phyloP scores from a whole-genome alignment of 495 filamentous ascomycete species.

The Jackrogersella multiformis region DNA sequence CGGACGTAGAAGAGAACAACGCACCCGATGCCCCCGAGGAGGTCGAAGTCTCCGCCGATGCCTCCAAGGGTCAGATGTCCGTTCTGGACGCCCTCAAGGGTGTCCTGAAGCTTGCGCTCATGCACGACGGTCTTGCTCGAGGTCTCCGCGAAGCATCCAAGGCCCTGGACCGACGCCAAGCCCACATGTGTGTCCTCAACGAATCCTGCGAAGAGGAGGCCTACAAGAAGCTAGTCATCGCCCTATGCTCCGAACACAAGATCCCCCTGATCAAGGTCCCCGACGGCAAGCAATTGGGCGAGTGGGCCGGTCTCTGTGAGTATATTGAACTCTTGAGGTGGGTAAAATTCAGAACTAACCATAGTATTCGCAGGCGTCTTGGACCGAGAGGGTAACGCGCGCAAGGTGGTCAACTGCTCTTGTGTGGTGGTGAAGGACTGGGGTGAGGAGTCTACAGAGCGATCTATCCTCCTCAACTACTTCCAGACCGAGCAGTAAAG shows the following conservation, averaged over 20 bases:
- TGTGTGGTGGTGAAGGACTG: constrained; percentile 99
- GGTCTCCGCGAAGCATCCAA: constrained; percentile 97
- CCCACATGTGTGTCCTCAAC: constrained; percentile 99
- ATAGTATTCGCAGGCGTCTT: constrained; percentile 75
- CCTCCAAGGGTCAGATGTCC: constrained; percentile 91
- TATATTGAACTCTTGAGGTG: constrained; percentile 37
- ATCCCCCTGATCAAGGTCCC: constrained; percentile 99
- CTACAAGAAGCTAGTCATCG: constrained; percentile 99
- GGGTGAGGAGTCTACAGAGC: constrained; percentile 99
- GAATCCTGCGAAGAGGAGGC: constrained; percentile 99
- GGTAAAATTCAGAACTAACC: constrained; percentile 21
- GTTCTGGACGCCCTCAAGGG: constrained; percentile 98
- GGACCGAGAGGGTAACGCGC: constrained; percentile 97
- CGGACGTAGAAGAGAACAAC: constrained; percentile 80
- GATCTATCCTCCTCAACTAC: constrained; percentile 98
- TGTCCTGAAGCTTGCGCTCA: constrained; percentile 96
- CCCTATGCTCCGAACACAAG: constrained; percentile 97
- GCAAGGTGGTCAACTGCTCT: constrained; percentile 99
- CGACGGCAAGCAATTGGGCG: constrained; percentile 98
- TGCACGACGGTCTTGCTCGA: constrained; percentile 99
- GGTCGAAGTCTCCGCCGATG: constrained; percentile 90
- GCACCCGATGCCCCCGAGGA: constrained; percentile 82
- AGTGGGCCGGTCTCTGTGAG: constrained; percentile 99
- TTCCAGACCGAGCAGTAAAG: constrained; percentile 84
- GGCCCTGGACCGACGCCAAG: constrained; percentile 95